These are phyloP conservation scores for Schizophyllum amplum DNA, from an alignment of 1,284 basidiomycete species.

Conservation along the genomic window DNA sequence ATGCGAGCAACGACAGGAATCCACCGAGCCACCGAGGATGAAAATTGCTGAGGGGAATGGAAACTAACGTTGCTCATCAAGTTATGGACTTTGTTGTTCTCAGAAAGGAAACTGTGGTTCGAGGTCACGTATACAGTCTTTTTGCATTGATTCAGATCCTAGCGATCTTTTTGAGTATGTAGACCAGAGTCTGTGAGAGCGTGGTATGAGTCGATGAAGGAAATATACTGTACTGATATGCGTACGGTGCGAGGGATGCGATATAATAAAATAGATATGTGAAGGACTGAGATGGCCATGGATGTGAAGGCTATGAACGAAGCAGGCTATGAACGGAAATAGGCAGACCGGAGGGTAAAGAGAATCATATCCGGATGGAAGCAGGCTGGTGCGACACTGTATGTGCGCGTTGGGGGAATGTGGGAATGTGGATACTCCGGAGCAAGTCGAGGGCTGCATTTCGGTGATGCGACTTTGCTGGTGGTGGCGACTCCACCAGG, in stretches of 20 bases:
- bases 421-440: background rate
- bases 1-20: no score
- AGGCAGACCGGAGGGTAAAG: no score
- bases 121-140: background rate
- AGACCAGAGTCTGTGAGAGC: background rate
- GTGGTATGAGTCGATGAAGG: background rate
- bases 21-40: no score
- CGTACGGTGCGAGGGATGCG: background rate
- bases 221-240: background rate
- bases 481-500: background rate
- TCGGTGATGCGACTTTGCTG: background rate
- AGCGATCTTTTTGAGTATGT: background rate
- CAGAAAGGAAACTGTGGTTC: no score
- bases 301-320: no score
- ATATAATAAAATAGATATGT: background rate
- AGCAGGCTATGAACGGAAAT: no score
- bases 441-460: background rate
- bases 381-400: background rate
- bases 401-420: background rate
- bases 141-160: background rate
- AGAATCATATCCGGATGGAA: background rate
- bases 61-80: no score
- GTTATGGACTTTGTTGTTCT: no score
- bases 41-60: no score
- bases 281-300: background rate